Percentiles rank a stretch among this genome's conserved stretches.
These are phyloP conservation scores for Chaetomidium leptoderma DNA, from an alignment of 495 filamentous ascomycete genomes.

Conservation along the genomic window DNA sequence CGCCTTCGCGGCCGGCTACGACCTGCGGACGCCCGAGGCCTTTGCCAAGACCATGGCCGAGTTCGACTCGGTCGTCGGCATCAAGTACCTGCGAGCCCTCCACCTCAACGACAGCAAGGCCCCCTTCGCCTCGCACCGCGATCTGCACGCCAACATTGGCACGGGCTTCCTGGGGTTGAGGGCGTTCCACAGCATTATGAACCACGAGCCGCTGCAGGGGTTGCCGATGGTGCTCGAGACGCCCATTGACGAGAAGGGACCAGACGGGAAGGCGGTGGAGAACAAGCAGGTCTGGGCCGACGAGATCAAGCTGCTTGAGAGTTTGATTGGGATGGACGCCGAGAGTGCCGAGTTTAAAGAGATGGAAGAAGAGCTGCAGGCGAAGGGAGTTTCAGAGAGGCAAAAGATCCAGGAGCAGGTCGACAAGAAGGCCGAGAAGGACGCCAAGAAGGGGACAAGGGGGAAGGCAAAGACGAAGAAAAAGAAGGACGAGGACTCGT, in stretches of 20 bases:
- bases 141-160: slow-evolving; percentile 92
- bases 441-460: slow-evolving; percentile 50
- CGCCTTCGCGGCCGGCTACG: slow-evolving; percentile 88
- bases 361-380: slow-evolving; percentile 53
- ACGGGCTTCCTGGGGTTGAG: slow-evolving; percentile 85
- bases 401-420: slow-evolving; percentile 71
- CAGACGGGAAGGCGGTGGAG: slow-evolving; percentile 54
- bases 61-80: slow-evolving; percentile 77
- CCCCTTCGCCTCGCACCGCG: slow-evolving; percentile 68
- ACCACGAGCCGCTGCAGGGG: slow-evolving; percentile 68
- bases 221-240: slow-evolving; percentile 94
- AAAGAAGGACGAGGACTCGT: slow-evolving; percentile 36
- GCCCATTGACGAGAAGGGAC: slow-evolving; percentile 67
- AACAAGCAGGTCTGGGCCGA: slow-evolving; percentile 76
- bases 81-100: slow-evolving; percentile 74
- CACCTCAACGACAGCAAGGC: slow-evolving; percentile 95
- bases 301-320: slow-evolving; percentile 86
- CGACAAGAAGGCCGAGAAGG: slow-evolving; percentile 51
- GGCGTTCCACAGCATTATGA: slow-evolving; percentile 88
- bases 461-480: slow-evolving; percentile 32
- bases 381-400: slow-evolving; percentile 63
- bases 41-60: slow-evolving; percentile 67
- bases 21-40: slow-evolving; percentile 68
- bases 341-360: slow-evolving; percentile 65
- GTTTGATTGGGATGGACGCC: slow-evolving; percentile 74